Evolutionary conservation across 1,284 basidiomycete genomes (phyloP).

Genomic region (Cerioporus squamosus): DNA sequence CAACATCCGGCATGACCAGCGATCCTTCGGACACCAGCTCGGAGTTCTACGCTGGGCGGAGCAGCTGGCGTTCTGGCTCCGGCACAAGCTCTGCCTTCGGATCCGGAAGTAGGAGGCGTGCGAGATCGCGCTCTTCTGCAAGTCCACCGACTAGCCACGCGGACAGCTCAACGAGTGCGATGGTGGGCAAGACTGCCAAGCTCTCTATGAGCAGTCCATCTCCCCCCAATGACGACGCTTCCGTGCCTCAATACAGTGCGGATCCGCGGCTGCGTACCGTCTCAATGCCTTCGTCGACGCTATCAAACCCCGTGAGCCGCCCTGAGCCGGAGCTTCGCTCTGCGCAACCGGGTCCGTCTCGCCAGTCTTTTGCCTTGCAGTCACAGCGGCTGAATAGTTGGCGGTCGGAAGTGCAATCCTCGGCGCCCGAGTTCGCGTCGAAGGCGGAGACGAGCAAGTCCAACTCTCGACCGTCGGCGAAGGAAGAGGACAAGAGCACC

Average conservation of each 20-base stretch:
- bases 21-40: slow-evolving; percentile 21
- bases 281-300: slow-evolving; percentile 9
- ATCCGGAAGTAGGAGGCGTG: background rate
- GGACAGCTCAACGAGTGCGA: slow-evolving; percentile 24
- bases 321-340: background rate
- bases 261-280: slow-evolving; percentile 4
- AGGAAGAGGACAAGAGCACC: background rate
- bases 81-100: background rate
- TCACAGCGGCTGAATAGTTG: slow-evolving; percentile 32
- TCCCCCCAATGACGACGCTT: slow-evolving; percentile 14
- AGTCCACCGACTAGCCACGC: slow-evolving; percentile 25
- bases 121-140: slow-evolving; percentile 13
- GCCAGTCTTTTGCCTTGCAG: slow-evolving; percentile 15
- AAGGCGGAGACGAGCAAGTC: background rate
- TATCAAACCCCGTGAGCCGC: background rate
- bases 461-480: background rate
- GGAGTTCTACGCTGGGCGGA: slow-evolving; percentile 11
- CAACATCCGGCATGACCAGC: background rate
- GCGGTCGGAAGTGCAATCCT: slow-evolving; percentile 33
- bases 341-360: background rate
- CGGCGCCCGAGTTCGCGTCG: slow-evolving; percentile 9
- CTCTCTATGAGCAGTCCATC: slow-evolving; percentile 18
- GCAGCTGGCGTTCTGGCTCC: slow-evolving; percentile 7
- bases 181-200: slow-evolving; percentile 24
- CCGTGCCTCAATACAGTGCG: background rate